Percentiles rank a stretch among this genome's conserved stretches.
These are phyloP conservation scores for Colletotrichum sp. DNA, from an alignment of 2,329 filamentous ascomycete species.

Conservation along the genomic window DNA sequence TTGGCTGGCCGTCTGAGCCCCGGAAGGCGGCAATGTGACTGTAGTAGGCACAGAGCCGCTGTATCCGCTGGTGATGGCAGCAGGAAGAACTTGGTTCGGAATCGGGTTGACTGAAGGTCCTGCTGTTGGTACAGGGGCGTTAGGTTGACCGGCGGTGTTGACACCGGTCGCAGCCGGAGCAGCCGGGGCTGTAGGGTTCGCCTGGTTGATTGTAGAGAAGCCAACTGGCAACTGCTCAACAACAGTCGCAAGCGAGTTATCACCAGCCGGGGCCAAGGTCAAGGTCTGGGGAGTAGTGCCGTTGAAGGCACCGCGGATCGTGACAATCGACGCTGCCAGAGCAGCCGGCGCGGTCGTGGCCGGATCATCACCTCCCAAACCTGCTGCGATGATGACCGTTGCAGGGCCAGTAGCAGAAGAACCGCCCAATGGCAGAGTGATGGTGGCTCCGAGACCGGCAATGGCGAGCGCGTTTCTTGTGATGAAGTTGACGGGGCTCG, in stretches of 20 bases:
- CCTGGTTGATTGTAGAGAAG: background rate
- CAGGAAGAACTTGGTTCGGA: background rate
- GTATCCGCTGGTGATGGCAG: background rate
- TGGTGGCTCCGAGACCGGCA: background rate
- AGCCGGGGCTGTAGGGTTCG: background rate
- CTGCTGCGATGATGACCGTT: background rate
- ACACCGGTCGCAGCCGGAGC: background rate
- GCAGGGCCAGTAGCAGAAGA: background rate
- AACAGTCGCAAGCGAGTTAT: background rate
- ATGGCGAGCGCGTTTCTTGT: background rate
- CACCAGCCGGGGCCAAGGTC: background rate
- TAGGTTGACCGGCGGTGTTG: background rate
- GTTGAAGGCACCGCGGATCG: background rate
- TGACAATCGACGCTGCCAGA: background rate
- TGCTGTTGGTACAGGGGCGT: background rate
- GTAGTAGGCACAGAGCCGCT: background rate
- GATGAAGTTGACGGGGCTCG: background rate
- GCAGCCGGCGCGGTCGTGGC: background rate
- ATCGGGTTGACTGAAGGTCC: background rate
- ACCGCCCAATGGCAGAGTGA: background rate
- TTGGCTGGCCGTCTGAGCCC: background rate
- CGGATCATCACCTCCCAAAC: constrained; percentile 8
- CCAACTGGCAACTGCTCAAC: constrained; percentile 8
- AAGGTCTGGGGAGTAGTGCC: background rate
- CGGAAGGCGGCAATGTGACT: background rate